phyloP scores from a whole-genome alignment of 352 stramenopile genomes.

The Globisporangium viniferum region DNA sequence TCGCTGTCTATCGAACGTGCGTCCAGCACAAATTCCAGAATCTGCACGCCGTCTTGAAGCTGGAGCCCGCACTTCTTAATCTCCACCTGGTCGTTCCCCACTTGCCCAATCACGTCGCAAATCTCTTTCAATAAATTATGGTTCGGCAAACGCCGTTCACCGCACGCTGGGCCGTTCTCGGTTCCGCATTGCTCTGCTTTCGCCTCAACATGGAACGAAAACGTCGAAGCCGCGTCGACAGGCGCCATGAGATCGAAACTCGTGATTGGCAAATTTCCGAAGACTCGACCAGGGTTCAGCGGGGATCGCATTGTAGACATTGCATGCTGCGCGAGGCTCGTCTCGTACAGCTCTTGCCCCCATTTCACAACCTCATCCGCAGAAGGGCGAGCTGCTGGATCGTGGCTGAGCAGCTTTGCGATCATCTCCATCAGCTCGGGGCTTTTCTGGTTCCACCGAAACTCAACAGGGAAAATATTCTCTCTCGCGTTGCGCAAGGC shows the following conservation, averaged over 20 bases:
- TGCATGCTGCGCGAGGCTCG: constrained; percentile 48
- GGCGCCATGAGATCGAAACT: constrained; percentile 21
- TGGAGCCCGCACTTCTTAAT: constrained; percentile 83
- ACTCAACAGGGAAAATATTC: constrained; percentile 54
- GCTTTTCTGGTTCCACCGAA: constrained; percentile 46
- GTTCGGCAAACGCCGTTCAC: constrained; percentile 63
- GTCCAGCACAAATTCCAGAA: constrained; percentile 77
- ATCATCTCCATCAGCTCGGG: constrained; percentile 76
- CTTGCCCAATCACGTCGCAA: constrained; percentile 68
- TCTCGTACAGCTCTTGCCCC: constrained; percentile 76
- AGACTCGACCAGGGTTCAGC: constrained; percentile 22
- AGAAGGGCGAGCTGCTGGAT: constrained; percentile 49
- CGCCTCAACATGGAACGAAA: constrained; percentile 71
- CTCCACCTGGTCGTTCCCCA: constrained; percentile 59
- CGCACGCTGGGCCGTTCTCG: constrained; percentile 33
- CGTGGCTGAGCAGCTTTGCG: constrained; percentile 46
- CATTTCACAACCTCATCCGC: constrained; percentile 71
- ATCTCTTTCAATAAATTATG: constrained; percentile 87
- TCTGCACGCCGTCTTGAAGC: constrained; percentile 67
- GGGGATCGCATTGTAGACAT: constrained; percentile 55
- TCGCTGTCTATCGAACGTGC: constrained; percentile 23
- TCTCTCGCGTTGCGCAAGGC: constrained; percentile 75
- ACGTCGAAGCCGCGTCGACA: constrained; percentile 25
- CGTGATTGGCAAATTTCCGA: constrained; percentile 19
- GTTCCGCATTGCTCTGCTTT: constrained; percentile 32